These are phyloP conservation scores for Rubroboletus pulcherrimus DNA, from an alignment of 768 basidiomycete species.

Conservation along the genomic window DNA sequence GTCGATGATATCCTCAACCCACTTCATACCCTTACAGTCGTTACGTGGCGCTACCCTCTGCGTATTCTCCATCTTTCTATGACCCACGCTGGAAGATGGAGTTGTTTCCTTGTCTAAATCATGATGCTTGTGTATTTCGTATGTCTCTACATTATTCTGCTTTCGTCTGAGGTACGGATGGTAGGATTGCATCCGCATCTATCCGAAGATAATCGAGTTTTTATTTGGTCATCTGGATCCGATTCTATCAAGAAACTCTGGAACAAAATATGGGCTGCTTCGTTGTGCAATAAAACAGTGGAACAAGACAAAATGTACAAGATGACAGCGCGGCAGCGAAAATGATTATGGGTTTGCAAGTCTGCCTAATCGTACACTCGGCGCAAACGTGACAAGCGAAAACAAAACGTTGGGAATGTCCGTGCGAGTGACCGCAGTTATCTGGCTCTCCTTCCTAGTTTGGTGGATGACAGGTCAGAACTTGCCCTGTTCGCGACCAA, in stretches of 20 bases:
- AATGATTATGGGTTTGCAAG: not conserved
- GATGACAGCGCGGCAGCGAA: not conserved
- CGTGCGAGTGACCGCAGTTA: not conserved
- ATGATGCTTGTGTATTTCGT: constrained; percentile 28
- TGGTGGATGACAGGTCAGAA: constrained; percentile 44
- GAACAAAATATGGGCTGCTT: not conserved
- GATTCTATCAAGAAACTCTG: not conserved
- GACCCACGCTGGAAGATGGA: constrained; percentile 9
- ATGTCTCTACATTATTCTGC: constrained; percentile 29
- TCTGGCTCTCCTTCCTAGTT: constrained; percentile 49
- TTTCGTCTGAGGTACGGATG: constrained; percentile 14
- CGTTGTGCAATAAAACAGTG: not conserved
- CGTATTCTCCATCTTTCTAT: constrained; percentile 10
- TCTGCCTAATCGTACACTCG: constrained; percentile 26
- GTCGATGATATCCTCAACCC: constrained; percentile 28
- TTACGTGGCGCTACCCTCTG: constrained; percentile 19
- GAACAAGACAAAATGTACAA: constrained; percentile 10
- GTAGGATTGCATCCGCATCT: constrained; percentile 8
- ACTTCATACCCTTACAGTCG: constrained; percentile 31
- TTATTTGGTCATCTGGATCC: constrained; percentile 8
- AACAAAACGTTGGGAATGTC: not conserved
- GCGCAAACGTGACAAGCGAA: constrained; percentile 10
- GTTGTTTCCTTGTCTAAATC: constrained; percentile 27
- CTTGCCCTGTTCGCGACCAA: constrained; percentile 34
- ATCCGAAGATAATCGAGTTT: constrained; percentile 22